Evolutionary conservation across 2,329 filamentous ascomycete genomes (phyloP).

Genomic region (Botrytis deweyae): DNA sequence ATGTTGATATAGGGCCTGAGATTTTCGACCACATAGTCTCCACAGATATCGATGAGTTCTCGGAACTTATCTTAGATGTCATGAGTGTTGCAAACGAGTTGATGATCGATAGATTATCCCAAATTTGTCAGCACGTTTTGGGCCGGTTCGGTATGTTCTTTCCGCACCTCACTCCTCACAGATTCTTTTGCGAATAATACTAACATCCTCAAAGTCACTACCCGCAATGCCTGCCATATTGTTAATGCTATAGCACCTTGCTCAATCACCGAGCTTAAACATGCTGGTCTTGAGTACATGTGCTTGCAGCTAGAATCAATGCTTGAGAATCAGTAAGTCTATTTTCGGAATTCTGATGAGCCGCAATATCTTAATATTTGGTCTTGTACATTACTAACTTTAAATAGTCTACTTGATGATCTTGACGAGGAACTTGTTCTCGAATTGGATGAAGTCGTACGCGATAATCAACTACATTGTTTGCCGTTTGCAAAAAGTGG

Average conservation of each 20-base stretch:
- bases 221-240: slow-evolving; percentile 80
- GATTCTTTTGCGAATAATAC: background rate
- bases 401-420: slow-evolving; percentile 65
- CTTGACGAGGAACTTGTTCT: slow-evolving; percentile 79
- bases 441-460: slow-evolving; percentile 78
- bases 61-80: slow-evolving; percentile 87
- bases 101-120: slow-evolving; percentile 88
- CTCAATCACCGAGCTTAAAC: slow-evolving; percentile 80
- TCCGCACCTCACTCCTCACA: background rate
- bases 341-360: background rate
- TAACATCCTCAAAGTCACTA: slow-evolving; percentile 56
- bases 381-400: slow-evolving; percentile 2
- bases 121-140: slow-evolving; percentile 83
- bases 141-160: slow-evolving; percentile 66
- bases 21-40: slow-evolving; percentile 77
- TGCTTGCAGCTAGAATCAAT: slow-evolving; percentile 89
- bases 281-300: slow-evolving; percentile 84
- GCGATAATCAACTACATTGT: slow-evolving; percentile 75
- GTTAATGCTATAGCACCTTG: slow-evolving; percentile 85
- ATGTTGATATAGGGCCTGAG: slow-evolving; percentile 76
- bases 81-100: slow-evolving; percentile 89
- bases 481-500: slow-evolving; percentile 77
- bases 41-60: slow-evolving; percentile 74
- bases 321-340: slow-evolving; percentile 70
- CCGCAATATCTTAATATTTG: background rate